Evolutionary conservation across 139 green algal species (phyloP), one percentile per base, ranked within the genome.

Genomic region (Closterium sp.): DNA sequence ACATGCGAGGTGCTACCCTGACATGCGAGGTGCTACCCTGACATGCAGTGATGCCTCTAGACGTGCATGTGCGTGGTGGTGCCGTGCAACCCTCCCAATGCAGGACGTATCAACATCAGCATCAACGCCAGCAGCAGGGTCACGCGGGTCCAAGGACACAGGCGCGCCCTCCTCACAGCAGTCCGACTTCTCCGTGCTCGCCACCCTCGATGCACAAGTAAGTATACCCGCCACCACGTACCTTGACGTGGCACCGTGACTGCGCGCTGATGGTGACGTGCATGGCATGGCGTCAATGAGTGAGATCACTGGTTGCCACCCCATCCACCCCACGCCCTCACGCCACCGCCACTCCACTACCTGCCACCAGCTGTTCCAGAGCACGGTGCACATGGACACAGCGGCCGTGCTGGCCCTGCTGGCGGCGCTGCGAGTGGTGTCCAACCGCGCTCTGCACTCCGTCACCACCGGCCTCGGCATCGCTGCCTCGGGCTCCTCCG

Each of bases 141-240:
- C 88, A 88, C 28, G 91, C 93, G 73, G 73, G 22, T 85, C n/a
- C 31, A 28, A 94, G 70, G 45, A 87, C 91, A n/a, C 62, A 79
- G 62, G 17, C 62, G 62, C 62, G 62, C 62, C 62, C 62, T 79
- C 62, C 62, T 79, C 62, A 79, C 62, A 19, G 62, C 62, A 79
- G 19, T 94, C 24, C 85, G 92, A 95, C 85, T 92, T 95, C 84
- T 89, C n/a, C 42, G 91, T 95, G 32, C 32, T 95, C 17, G 94
- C 92, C n/a, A 93, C 91, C 21, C 92, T 95, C 27, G 90, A 93
- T 42, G 91, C 92, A n/a, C 92, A 95, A n/a, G 90, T 92, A 91
- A 5, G 88, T 91, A 90, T 31, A 17, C 31, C 31, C n/a, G 13
- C 31, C 38, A 50, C 38, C 38, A 50, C 38, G 38, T 50, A 62